phyloP scores from a whole-genome alignment of 1,284 basidiomycete species.

The Marasmius oreades region DNA sequence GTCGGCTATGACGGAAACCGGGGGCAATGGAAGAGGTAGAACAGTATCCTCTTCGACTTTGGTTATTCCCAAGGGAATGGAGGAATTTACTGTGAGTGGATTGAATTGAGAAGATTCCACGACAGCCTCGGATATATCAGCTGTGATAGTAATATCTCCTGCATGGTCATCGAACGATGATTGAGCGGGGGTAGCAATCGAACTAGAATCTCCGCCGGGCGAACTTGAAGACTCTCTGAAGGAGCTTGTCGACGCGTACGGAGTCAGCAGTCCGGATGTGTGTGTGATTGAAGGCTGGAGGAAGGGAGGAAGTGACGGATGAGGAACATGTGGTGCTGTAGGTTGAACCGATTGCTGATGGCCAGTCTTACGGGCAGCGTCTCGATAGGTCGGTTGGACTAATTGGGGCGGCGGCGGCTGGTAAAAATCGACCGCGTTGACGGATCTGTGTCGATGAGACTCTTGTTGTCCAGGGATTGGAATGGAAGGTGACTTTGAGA shows the following conservation, averaged over 20 bases:
- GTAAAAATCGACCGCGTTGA: background rate
- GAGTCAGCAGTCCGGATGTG: background rate
- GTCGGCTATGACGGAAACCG: no score
- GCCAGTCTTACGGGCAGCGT: no score
- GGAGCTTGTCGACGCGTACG: background rate
- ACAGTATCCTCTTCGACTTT: background rate
- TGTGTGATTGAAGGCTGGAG: background rate
- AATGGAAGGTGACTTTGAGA: background rate
- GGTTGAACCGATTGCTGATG: background rate
- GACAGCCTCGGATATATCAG: background rate
- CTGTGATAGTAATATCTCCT: background rate
- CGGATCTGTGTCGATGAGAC: background rate
- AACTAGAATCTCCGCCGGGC: background rate
- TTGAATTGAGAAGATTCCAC: background rate
- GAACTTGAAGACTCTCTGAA: background rate
- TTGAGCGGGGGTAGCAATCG: background rate
- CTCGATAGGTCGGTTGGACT: background rate
- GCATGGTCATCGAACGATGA: background rate
- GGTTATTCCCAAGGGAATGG: conserved; percentile 3
- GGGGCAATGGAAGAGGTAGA: background rate
- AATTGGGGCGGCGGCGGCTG: background rate
- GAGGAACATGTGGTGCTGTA: background rate
- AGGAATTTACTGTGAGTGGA: conserved; percentile 3
- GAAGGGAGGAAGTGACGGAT: background rate
- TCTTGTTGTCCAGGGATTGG: background rate